These are phyloP conservation scores for Acacia crassicarpa DNA, from an alignment of 306 rosid genomes.

Conservation along the genomic window DNA sequence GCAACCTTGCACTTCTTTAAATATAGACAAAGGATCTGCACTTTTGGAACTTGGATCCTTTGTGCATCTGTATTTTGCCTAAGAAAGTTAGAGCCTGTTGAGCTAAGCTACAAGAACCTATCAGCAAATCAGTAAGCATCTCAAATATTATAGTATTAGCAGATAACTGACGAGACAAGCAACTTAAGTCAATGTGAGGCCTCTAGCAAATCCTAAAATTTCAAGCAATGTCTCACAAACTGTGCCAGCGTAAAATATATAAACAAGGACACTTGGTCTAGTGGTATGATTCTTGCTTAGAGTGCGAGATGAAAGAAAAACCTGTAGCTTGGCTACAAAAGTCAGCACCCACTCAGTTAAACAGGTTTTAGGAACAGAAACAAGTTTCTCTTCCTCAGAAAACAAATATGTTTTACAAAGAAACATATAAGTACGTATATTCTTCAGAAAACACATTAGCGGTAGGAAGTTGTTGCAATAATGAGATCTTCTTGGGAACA, in stretches of 20 bases:
- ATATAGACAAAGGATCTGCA: not conserved
- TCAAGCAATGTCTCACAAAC: not conserved
- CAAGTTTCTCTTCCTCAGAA: not conserved
- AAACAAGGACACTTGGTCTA: not conserved
- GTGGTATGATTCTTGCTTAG: not conserved
- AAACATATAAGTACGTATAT: not conserved
- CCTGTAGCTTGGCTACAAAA: not conserved
- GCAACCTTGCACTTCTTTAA: not conserved
- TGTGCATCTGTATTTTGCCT: not conserved
- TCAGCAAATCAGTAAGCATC: not conserved
- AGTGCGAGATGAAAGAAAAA: not conserved
- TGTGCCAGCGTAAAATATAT: not conserved
- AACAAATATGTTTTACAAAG: not conserved
- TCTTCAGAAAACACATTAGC: not conserved
- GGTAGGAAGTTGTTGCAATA: not conserved
- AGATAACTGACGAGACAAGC: not conserved
- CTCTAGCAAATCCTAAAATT: not conserved
- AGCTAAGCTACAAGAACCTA: not conserved
- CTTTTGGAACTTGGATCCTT: not conserved
- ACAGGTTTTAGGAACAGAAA: not conserved
- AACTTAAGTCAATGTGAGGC: not conserved
- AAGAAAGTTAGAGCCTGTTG: not conserved
- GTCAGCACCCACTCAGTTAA: not conserved
- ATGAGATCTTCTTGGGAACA: not conserved
- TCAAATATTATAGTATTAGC: not conserved